A percentile compares a stretch with the other conserved stretches of the same genome.
Conservation (phyloP, 139 green algal species). For the Bryopsis sp. region DNA sequence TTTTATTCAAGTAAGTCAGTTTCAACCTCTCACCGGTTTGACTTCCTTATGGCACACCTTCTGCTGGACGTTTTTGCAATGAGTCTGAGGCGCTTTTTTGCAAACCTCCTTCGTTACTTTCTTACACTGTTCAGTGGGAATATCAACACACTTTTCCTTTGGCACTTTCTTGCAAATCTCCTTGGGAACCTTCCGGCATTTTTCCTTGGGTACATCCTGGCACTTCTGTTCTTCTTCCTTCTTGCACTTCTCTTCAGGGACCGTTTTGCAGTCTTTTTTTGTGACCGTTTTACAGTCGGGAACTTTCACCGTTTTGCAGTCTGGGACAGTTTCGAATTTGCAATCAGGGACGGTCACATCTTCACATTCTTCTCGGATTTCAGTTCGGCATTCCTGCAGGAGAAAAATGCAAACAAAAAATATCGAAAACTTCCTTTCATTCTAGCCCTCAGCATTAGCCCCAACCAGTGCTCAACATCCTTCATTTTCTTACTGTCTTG, state of each 20-base stretch:
- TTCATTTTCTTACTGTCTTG: background rate
- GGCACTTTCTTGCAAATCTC: constrained; percentile 10
- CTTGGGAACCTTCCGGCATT: background rate
- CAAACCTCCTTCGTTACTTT: no score
- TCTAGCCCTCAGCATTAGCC: no score
- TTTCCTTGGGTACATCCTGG: no score
- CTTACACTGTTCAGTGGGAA: no score
- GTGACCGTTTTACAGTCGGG: background rate
- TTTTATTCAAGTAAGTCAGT: no score
- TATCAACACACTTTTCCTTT: background rate
- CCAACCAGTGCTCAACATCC: no score
- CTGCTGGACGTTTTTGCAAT: no score
- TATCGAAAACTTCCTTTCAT: no score
- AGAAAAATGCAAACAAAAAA: background rate
- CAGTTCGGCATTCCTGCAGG: background rate
- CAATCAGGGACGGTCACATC: background rate
- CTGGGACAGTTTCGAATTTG: background rate
- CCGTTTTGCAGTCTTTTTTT: background rate
- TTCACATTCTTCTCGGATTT: background rate
- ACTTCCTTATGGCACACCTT: no score
- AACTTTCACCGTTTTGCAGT: background rate
- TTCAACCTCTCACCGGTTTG: no score
- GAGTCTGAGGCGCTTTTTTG: no score
- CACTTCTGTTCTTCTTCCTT: background rate
- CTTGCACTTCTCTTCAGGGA: background rate